Conservation (phyloP, 2,329 filamentous ascomycete species). For the Beauveria asiatica region DNA sequence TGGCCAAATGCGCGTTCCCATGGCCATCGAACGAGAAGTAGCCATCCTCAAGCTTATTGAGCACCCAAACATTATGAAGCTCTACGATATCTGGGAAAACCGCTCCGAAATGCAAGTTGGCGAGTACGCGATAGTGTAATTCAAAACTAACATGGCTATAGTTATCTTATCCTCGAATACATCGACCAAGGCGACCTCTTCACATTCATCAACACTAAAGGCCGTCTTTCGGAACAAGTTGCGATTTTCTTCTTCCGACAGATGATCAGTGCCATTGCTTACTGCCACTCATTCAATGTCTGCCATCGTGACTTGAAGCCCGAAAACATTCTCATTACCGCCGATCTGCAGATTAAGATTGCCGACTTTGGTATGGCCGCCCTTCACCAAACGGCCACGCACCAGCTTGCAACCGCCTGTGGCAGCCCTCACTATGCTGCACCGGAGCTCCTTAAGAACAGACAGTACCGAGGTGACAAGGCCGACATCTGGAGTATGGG, state of each 20-base stretch:
- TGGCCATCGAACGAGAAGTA: slow-evolving; percentile 88
- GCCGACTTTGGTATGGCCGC: slow-evolving; percentile 98
- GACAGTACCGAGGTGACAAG: slow-evolving; percentile 71
- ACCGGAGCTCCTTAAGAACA: slow-evolving; percentile 75
- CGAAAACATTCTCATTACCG: slow-evolving; percentile 87
- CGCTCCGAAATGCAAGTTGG: slow-evolving; percentile 74
- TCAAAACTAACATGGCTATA: slow-evolving; percentile 28
- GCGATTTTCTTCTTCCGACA: slow-evolving; percentile 83
- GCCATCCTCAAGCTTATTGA: slow-evolving; percentile 95
- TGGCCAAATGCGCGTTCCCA: slow-evolving; percentile 65
- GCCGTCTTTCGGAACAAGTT: slow-evolving; percentile 69
- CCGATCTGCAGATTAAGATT: slow-evolving; percentile 72
- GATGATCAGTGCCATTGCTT: slow-evolving; percentile 83
- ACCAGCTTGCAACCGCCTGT: slow-evolving; percentile 79
- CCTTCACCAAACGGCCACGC: slow-evolving; percentile 68
- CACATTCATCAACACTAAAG: slow-evolving; percentile 68
- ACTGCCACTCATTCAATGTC: slow-evolving; percentile 90
- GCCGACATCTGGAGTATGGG: slow-evolving; percentile 95
- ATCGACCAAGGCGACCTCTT: slow-evolving; percentile 76
- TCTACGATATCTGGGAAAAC: slow-evolving; percentile 98
- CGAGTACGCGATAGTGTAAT: neutral
- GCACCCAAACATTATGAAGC: slow-evolving; percentile 86
- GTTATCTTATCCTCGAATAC: slow-evolving; percentile 91
- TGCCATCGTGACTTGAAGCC: slow-evolving; percentile 95
- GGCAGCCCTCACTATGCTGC: slow-evolving; percentile 96